Conservation (phyloP, 176 grass and related monocot genomes). For the Rhynchospora tenuis region DNA sequence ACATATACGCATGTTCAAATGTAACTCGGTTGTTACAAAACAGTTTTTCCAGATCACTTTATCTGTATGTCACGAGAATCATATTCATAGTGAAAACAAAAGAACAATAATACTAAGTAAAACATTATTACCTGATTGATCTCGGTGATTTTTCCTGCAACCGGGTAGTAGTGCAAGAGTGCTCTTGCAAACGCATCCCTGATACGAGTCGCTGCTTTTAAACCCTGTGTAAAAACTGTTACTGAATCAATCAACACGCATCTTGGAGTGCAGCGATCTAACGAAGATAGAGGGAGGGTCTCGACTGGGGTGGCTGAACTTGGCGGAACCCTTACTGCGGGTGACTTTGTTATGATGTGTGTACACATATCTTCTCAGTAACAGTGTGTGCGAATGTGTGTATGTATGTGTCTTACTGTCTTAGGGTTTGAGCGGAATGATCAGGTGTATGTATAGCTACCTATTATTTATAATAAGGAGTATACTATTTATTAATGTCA, state of each 20-base stretch:
- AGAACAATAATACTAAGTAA: not conserved
- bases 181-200: slow-evolving; percentile 41
- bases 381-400: no score
- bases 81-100: no score
- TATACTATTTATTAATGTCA: no score
- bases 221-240: slow-evolving; percentile 33
- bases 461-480: no score
- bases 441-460: no score
- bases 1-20: no score
- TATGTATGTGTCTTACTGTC: slow-evolving; percentile 8
- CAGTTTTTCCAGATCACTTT: no score
- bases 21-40: no score
- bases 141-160: slow-evolving; percentile 51
- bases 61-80: no score
- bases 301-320: slow-evolving; percentile 27
- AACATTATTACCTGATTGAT: not conserved
- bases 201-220: slow-evolving; percentile 6
- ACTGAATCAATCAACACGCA: slow-evolving; percentile 60
- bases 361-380: slow-evolving; percentile 6
- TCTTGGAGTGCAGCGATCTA: slow-evolving; percentile 41
- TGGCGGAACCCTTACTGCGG: slow-evolving; percentile 32
- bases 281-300: slow-evolving; percentile 58
- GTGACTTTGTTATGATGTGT: slow-evolving; percentile 37
- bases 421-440: no score
- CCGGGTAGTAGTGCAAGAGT: slow-evolving; percentile 58